Conservation (phyloP, 345 rosid genomes). For the Melaleuca alternifolia region DNA sequence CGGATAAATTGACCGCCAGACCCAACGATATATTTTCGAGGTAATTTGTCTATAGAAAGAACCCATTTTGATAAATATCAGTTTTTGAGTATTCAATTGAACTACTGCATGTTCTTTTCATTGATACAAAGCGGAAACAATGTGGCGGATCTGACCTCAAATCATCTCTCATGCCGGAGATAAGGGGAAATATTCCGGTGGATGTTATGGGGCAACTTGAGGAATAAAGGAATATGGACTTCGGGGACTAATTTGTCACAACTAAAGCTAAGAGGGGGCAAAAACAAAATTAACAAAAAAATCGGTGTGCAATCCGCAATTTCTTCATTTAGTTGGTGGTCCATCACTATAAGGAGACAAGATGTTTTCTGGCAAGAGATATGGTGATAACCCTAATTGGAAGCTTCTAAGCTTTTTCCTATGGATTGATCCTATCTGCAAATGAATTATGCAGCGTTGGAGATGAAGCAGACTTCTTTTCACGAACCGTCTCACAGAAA, state of each 20-base stretch:
- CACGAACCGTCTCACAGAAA: neutral
- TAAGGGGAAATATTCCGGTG: neutral
- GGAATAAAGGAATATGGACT: neutral
- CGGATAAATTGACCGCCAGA: neutral
- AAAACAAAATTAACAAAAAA: neutral
- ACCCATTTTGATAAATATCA: neutral
- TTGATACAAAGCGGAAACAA: neutral
- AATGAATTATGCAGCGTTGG: neutral
- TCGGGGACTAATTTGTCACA: neutral
- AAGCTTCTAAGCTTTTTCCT: neutral
- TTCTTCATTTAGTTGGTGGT: neutral
- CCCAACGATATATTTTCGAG: neutral
- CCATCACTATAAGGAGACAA: neutral
- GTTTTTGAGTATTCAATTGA: neutral
- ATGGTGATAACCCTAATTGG: neutral
- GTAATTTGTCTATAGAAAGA: neutral
- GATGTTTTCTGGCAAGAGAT: neutral
- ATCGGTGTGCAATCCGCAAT: neutral
- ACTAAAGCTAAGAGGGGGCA: neutral
- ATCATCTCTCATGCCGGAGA: neutral
- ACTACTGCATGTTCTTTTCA: neutral
- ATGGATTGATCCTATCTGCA: neutral
- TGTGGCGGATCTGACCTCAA: neutral
- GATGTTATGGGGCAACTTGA: neutral
- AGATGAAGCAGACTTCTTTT: neutral